Percentiles rank a stretch among this genome's conserved stretches.
These are phyloP conservation scores for Pilatotrama ljubarskyi DNA, from an alignment of 768 basidiomycete species.

Conservation along the genomic window DNA sequence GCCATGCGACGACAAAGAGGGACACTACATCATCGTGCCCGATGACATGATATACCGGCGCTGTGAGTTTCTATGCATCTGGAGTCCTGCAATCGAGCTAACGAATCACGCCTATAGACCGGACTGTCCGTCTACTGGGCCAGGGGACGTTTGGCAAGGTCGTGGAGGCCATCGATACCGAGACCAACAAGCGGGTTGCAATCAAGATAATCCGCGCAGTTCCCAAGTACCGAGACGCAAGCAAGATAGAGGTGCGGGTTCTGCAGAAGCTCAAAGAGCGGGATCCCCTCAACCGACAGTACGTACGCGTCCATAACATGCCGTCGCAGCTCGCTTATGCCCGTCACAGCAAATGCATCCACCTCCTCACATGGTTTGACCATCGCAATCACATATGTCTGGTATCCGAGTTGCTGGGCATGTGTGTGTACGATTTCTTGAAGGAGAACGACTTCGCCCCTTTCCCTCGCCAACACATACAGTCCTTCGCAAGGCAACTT, in stretches of 20 bases:
- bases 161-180: constrained; percentile 85
- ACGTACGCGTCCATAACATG: constrained; percentile 37
- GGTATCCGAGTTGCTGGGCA: constrained; percentile 92
- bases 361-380: constrained; percentile 92
- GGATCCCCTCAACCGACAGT: constrained; percentile 89
- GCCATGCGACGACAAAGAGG: constrained; percentile 96
- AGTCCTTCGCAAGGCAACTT: constrained; percentile 90
- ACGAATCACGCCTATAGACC: constrained; percentile 56
- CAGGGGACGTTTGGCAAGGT: constrained; percentile 99
- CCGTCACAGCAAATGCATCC: constrained; percentile 88
- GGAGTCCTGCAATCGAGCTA: not conserved
- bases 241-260: constrained; percentile 96
- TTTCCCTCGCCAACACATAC: constrained; percentile 95
- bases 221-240: constrained; percentile 97
- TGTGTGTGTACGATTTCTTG: constrained; percentile 98
- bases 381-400: constrained; percentile 97
- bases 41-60: constrained; percentile 87
- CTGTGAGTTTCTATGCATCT: constrained; percentile 52
- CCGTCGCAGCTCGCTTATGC: constrained; percentile 19
- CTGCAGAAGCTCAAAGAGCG: constrained; percentile 86
- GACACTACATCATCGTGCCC: constrained; percentile 94
- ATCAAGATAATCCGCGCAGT: constrained; percentile 99
- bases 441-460: constrained; percentile 97
- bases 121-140: constrained; percentile 85
- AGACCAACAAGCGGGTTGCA: constrained; percentile 77